Percentiles rank a stretch among this genome's conserved stretches.
Evolutionary conservation across 257 asterid genomes (phyloP).

Genomic region (Plectranthus barbatus): DNA sequence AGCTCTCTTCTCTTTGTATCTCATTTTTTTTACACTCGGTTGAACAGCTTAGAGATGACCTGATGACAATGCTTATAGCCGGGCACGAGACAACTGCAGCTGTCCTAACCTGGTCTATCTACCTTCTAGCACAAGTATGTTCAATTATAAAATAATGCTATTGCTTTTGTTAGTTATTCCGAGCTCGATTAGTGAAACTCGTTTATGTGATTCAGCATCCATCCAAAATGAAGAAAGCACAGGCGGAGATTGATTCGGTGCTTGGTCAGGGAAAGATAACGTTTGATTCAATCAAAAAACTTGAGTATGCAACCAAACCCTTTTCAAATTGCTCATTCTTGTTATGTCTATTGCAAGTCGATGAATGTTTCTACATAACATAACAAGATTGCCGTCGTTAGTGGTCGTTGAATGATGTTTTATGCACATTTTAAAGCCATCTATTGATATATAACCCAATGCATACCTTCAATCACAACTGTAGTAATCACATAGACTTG

Average conservation of each 20-base stretch:
- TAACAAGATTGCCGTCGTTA: neutral
- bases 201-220: constrained; percentile 60
- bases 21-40: too few relatives aligned
- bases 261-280: constrained; percentile 57
- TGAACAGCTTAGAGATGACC: constrained; percentile 86
- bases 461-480: neutral
- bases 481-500: neutral
- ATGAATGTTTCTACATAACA: too few relatives aligned
- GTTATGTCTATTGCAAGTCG: neutral
- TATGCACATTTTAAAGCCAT: neutral
- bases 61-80: constrained; percentile 98
- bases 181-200: neutral
- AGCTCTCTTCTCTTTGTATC: neutral
- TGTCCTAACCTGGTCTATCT: constrained; percentile 94
- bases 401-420: neutral
- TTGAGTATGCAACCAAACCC: constrained; percentile 43
- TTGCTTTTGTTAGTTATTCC: neutral
- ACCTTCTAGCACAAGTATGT: constrained; percentile 83
- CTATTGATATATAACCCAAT: too few relatives aligned
- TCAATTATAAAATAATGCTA: neutral
- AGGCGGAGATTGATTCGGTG: constrained; percentile 75
- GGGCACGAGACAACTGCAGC: constrained; percentile 99
- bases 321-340: neutral
- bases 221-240: constrained; percentile 85
- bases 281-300: constrained; percentile 59